Conservation (phyloP, 83 land plant species). For the Picea abies region DNA sequence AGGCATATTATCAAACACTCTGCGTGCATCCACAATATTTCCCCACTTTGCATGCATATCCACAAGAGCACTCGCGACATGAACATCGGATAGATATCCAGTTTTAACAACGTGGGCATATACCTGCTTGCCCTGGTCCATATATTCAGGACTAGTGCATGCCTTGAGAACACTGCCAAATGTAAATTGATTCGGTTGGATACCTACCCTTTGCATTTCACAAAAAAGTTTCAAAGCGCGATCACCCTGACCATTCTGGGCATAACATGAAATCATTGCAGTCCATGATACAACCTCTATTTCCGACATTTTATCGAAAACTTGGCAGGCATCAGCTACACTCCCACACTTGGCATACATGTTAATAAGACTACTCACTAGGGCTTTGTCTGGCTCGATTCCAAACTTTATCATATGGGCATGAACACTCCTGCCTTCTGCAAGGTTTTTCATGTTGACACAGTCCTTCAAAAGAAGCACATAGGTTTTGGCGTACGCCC, state of each 20-base stretch:
- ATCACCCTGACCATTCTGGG: conserved; percentile 10
- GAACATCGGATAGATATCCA: conserved; percentile 10
- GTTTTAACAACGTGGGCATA: conserved; percentile 9
- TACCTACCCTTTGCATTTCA: conserved; percentile 2
- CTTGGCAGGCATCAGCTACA: conserved; percentile 11
- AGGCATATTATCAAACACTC: conserved; percentile 11
- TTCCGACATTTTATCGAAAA: background rate
- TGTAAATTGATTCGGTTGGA: conserved; percentile 11
- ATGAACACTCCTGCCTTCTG: background rate
- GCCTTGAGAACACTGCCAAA: conserved; percentile 4
- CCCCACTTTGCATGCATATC: conserved; percentile 51
- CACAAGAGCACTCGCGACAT: conserved; percentile 10
- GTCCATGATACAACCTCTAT: conserved; percentile 19
- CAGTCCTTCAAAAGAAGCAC: background rate
- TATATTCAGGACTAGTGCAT: background rate
- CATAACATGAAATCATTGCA: conserved; percentile 17
- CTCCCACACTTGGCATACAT: conserved; percentile 25
- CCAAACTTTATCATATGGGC: conserved; percentile 1
- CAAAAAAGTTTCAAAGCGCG: conserved; percentile 29
- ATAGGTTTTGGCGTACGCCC: background rate
- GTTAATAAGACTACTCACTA: background rate
- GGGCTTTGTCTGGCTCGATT: background rate
- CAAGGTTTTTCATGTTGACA: background rate
- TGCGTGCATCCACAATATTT: conserved; percentile 13
- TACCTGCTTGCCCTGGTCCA: background rate